phyloP scores from a whole-genome alignment of 345 rosid species.

The Litchi chinensis region DNA sequence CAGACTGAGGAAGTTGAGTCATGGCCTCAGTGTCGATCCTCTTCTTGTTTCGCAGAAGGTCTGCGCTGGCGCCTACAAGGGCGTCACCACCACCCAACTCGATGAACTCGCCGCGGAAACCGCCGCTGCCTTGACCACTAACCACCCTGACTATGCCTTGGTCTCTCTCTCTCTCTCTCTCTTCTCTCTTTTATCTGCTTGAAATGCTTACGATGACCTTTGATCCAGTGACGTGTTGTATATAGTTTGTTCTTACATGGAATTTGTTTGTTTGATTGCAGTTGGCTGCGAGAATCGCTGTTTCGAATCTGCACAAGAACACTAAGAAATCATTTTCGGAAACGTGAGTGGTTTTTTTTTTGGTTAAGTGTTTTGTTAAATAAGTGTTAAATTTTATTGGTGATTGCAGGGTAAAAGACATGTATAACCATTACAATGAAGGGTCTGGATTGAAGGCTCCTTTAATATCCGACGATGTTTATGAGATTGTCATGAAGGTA shows the following conservation, averaged over 20 bases:
- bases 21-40: conserved; percentile 76
- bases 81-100: conserved; percentile 89
- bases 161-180: conserved; percentile 49
- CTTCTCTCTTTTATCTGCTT: background rate
- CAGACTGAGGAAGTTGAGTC: conserved; percentile 81
- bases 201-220: no score
- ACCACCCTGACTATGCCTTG: conserved; percentile 92
- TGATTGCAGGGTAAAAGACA: conserved; percentile 61
- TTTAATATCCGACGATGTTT: conserved; percentile 75
- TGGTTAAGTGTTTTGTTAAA: background rate
- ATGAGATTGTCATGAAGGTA: conserved; percentile 81
- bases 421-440: conserved; percentile 68
- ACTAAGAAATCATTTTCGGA: conserved; percentile 88
- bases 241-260: no score
- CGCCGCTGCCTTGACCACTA: conserved; percentile 86
- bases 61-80: conserved; percentile 85
- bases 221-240: no score
- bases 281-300: conserved; percentile 96
- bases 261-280: conserved; percentile 20
- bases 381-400: background rate
- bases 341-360: conserved; percentile 52
- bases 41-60: conserved; percentile 90
- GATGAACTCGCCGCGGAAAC: conserved; percentile 97
- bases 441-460: conserved; percentile 72
- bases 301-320: conserved; percentile 92